Conservation (phyloP, 2,329 filamentous ascomycete genomes). For the Aspergillus piperis region DNA sequence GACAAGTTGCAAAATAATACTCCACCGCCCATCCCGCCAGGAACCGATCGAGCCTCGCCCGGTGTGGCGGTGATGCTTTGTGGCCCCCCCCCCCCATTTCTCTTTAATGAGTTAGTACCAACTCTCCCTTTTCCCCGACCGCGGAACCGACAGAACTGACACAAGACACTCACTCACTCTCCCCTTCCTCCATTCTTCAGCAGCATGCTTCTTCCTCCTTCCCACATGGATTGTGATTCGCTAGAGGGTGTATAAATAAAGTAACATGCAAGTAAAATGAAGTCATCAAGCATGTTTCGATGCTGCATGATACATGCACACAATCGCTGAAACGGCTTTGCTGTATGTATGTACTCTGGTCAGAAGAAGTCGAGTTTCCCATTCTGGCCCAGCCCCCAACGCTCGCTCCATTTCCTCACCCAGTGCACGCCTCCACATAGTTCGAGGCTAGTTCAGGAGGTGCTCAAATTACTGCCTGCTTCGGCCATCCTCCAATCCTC, state of each 20-base stretch:
- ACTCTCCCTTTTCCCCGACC: background rate
- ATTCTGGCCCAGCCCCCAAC: conserved; percentile 1
- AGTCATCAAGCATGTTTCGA: background rate
- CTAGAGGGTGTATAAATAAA: background rate
- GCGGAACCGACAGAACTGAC: no score
- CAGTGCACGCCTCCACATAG: conserved; percentile 3
- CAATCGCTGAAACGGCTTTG: no score
- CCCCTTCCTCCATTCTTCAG: background rate
- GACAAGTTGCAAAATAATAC: background rate
- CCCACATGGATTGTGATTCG: background rate
- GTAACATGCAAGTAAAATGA: background rate
- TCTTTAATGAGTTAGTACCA: background rate
- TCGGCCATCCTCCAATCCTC: background rate
- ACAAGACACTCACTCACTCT: background rate
- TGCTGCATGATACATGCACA: background rate
- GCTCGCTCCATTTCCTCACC: background rate
- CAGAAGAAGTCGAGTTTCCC: background rate
- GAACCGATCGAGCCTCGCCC: conserved; percentile 8
- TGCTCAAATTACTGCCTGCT: background rate
- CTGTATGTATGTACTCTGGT: no score
- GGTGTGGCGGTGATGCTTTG: conserved; percentile 1
- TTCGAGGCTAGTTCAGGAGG: conserved; percentile 2
- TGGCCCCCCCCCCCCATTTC: background rate
- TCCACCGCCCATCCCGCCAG: conserved; percentile 7
- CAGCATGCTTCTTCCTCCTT: background rate